Evolutionary conservation across 2,329 filamentous ascomycete genomes (phyloP).

Genomic region (Aspergillus japonicus): DNA sequence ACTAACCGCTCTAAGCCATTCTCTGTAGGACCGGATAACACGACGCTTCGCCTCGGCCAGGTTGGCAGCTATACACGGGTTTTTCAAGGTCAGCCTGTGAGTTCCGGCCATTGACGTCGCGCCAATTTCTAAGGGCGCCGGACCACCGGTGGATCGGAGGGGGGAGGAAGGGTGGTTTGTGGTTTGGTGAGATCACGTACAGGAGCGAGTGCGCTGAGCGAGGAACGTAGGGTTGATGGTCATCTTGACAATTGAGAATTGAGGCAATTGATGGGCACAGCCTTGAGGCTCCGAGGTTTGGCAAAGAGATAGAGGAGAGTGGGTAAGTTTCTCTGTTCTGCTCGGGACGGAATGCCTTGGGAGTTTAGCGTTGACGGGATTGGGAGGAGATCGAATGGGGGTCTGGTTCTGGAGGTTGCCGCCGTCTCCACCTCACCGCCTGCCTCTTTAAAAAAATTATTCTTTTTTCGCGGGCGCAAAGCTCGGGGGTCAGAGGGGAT

Average conservation of each 20-base stretch:
- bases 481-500: neutral
- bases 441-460: slow-evolving; percentile 39
- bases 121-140: slow-evolving; percentile 25
- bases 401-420: neutral
- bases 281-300: slow-evolving; percentile 4
- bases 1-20: slow-evolving; percentile 95
- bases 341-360: slow-evolving; percentile 19
- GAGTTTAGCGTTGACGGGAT: slow-evolving; percentile 18
- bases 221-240: slow-evolving; percentile 92
- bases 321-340: slow-evolving; percentile 20
- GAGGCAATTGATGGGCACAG: slow-evolving; percentile 14
- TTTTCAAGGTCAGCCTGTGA: slow-evolving; percentile 24
- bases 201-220: slow-evolving; percentile 74
- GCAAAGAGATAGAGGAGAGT: slow-evolving; percentile 12
- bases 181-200: slow-evolving; percentile 50
- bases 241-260: slow-evolving; percentile 54
- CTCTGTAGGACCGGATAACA: slow-evolving; percentile 85
- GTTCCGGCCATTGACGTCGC: slow-evolving; percentile 22
- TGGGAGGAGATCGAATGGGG: slow-evolving; percentile 21
- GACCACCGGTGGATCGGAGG: slow-evolving; percentile 6
- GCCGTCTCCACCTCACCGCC: slow-evolving; percentile 32
- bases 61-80: slow-evolving; percentile 66
- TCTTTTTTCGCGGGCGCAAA: slow-evolving; percentile 21
- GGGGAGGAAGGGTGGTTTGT: neutral
- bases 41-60: slow-evolving; percentile 84